Evolutionary conservation across 1,284 basidiomycete species (phyloP).

Genomic region (Marasmius fiardii): DNA sequence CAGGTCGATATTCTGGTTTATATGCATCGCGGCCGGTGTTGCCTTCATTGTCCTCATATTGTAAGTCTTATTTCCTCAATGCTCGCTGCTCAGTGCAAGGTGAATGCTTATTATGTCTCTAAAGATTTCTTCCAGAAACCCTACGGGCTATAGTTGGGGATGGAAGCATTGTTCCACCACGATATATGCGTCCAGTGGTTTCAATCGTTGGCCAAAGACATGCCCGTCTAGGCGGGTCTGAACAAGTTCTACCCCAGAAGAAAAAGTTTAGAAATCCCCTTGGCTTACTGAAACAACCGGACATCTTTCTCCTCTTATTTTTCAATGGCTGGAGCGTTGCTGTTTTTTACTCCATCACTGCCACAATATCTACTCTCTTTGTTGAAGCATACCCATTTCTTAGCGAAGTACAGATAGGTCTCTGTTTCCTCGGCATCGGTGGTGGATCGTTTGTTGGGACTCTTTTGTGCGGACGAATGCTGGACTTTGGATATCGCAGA

Average conservation of each 20-base stretch:
- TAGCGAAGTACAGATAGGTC: constrained; percentile 58
- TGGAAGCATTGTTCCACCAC: constrained; percentile 47
- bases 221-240: constrained; percentile 1
- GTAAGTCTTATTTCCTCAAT: constrained; percentile 22
- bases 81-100: not conserved
- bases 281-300: constrained; percentile 51
- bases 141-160: constrained; percentile 54
- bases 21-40: constrained; percentile 56
- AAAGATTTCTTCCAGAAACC: constrained; percentile 61
- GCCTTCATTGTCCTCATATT: constrained; percentile 54
- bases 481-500: constrained; percentile 55
- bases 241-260: constrained; percentile 6
- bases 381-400: constrained; percentile 55
- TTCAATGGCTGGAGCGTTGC: too few relatives aligned
- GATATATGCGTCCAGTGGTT: constrained; percentile 50
- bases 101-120: not conserved
- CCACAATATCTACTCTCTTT: constrained; percentile 67
- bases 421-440: constrained; percentile 66
- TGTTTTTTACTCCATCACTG: constrained; percentile 64
- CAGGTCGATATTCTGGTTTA: constrained; percentile 79
- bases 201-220: constrained; percentile 46
- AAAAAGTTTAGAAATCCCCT: constrained; percentile 53
- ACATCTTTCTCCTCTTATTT: constrained; percentile 61
- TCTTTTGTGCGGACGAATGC: constrained; percentile 42
- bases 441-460: constrained; percentile 44